Conservation (phyloP, 192 early-diverging fungal species). For the Rhizophagus clarus region DNA sequence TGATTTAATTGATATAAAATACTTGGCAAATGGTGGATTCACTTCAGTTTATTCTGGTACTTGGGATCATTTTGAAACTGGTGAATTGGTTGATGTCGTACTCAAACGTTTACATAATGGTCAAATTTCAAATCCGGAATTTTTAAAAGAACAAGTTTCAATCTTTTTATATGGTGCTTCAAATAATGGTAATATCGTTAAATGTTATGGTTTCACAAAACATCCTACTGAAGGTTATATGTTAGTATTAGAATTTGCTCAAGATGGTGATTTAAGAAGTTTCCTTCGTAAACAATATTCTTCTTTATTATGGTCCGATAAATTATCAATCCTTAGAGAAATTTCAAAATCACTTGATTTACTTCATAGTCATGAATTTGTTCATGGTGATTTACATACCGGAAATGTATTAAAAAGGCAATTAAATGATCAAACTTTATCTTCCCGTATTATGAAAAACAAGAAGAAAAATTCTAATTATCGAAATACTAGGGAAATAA, state of each 20-base stretch:
- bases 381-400: constrained; percentile 22
- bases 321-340: not conserved
- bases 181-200: not conserved
- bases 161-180: not conserved
- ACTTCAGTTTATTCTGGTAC: not conserved
- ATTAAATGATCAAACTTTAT: not conserved
- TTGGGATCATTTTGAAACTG: constrained; percentile 8
- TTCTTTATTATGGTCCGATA: not conserved
- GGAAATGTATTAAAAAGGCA: constrained; percentile 8
- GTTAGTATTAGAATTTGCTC: constrained; percentile 3
- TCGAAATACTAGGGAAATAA: not conserved
- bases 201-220: constrained; percentile 4
- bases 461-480: not conserved
- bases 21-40: constrained; percentile 12
- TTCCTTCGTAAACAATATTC: not conserved
- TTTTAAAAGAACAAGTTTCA: constrained; percentile 18
- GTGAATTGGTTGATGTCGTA: not conserved
- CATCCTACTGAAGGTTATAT: constrained; percentile 24
- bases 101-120: constrained; percentile 11
- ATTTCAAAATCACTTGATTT: constrained; percentile 9
- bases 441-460: not conserved
- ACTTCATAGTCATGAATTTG: not conserved
- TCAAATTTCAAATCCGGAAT: constrained; percentile 9
- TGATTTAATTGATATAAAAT: not conserved
- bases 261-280: constrained; percentile 13